These are phyloP conservation scores for Termitomyces sp. DNA, from an alignment of 768 basidiomycete species.

Conservation along the genomic window DNA sequence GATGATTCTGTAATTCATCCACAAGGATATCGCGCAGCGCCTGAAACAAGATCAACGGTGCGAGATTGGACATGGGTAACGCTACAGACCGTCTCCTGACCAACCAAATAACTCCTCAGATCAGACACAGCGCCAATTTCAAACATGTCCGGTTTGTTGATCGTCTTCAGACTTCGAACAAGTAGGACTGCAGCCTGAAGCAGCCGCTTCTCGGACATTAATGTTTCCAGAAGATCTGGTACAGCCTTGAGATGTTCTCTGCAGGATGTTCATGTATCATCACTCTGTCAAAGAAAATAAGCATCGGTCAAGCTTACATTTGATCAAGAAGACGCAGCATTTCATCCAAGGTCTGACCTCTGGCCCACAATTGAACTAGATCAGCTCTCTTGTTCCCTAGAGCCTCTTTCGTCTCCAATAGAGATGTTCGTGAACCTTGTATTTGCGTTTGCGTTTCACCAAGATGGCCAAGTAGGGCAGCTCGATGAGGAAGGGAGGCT, in stretches of 20 bases:
- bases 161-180: constrained; percentile 83
- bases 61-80: background rate
- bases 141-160: constrained; percentile 88
- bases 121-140: constrained; percentile 96
- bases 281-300: background rate
- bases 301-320: constrained; percentile 57
- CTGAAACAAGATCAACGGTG: constrained; percentile 36
- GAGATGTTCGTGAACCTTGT: constrained; percentile 58
- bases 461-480: constrained; percentile 71
- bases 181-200: constrained; percentile 86
- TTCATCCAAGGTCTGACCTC: constrained; percentile 90
- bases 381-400: constrained; percentile 83
- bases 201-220: constrained; percentile 95
- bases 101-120: constrained; percentile 74
- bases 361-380: constrained; percentile 84
- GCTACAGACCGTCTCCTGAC: constrained; percentile 76
- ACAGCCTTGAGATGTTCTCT: constrained; percentile 90
- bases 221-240: constrained; percentile 86
- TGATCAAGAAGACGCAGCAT: constrained; percentile 94
- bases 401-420: constrained; percentile 78
- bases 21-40: constrained; percentile 88
- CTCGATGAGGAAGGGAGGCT: constrained; percentile 89
- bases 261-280: constrained; percentile 7
- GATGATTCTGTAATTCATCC: constrained; percentile 93
- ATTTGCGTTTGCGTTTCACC: constrained; percentile 73